Percentiles rank a stretch among this genome's conserved stretches.
phyloP scores from a whole-genome alignment of 164 flowering plant species.

The Magnolia officinalis region DNA sequence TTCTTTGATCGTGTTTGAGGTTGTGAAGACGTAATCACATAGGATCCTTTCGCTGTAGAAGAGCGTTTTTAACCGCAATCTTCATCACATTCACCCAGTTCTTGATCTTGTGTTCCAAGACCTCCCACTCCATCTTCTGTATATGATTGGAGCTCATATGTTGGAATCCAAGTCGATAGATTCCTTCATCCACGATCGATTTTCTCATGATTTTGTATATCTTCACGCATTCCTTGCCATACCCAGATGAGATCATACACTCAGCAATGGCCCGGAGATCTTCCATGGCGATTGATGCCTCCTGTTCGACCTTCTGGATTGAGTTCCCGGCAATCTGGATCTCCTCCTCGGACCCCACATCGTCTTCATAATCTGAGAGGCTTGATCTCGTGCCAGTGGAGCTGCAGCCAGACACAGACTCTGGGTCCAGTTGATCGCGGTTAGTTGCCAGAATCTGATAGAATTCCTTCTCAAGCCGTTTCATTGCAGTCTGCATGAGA shows the following conservation, averaged over 20 bases:
- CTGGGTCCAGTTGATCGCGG: slow-evolving; percentile 61
- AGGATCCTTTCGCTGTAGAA: slow-evolving; percentile 63
- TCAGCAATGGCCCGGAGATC: slow-evolving; percentile 57
- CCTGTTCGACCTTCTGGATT: slow-evolving; percentile 40
- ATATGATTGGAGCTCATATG: slow-evolving; percentile 24
- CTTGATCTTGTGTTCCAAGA: slow-evolving; percentile 54
- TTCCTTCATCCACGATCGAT: slow-evolving; percentile 63
- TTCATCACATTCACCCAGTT: slow-evolving; percentile 57
- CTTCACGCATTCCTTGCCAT: slow-evolving; percentile 53
- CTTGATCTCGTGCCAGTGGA: slow-evolving; percentile 38
- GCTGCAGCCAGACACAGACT: slow-evolving; percentile 36
- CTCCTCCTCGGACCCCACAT: slow-evolving; percentile 27
- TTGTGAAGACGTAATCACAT: slow-evolving; percentile 56
- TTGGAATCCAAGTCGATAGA: slow-evolving; percentile 54
- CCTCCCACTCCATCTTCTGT: slow-evolving; percentile 53
- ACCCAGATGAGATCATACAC: slow-evolving; percentile 65
- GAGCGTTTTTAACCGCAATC: slow-evolving; percentile 43
- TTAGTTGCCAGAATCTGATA: slow-evolving; percentile 58
- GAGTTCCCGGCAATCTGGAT: slow-evolving; percentile 10
- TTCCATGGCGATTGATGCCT: slow-evolving; percentile 36
- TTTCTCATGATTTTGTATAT: slow-evolving; percentile 51
- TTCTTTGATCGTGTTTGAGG: slow-evolving; percentile 44
- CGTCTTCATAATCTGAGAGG: background rate
- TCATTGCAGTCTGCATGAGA: slow-evolving; percentile 64
- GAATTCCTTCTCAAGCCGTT: slow-evolving; percentile 62